These are phyloP conservation scores for Candida sithepensis DNA, from an alignment of 805 yeast genomes.

Conservation along the genomic window DNA sequence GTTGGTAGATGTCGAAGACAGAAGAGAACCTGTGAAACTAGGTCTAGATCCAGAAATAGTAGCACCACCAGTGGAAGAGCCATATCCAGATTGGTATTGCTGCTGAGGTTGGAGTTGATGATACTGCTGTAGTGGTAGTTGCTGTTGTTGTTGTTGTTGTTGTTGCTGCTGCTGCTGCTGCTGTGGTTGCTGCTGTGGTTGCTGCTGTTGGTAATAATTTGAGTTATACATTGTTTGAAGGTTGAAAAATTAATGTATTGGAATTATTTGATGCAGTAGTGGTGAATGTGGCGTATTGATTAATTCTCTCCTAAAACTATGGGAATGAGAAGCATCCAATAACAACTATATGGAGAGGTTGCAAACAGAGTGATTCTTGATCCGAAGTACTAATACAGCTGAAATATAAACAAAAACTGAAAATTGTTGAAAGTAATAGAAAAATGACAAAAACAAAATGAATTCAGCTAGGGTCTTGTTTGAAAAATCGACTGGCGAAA, in stretches of 20 bases:
- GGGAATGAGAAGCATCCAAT: not conserved
- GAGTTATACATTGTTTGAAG: constrained; percentile 11
- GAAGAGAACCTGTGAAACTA: constrained; percentile 1
- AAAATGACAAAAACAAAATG: not conserved
- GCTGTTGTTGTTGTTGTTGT: too few relatives aligned
- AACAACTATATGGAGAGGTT: too few relatives aligned
- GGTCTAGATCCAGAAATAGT: constrained; percentile 6
- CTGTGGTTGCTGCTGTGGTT: constrained; percentile 3
- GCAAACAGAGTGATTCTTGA: not conserved
- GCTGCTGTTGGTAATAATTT: constrained; percentile 7
- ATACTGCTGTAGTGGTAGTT: too few relatives aligned
- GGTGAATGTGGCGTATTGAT: too few relatives aligned
- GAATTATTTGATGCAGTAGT: too few relatives aligned
- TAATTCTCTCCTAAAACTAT: not conserved
- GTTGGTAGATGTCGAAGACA: constrained; percentile 6
- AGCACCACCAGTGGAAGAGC: not conserved
- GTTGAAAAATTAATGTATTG: not conserved
- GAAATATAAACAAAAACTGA: too few relatives aligned
- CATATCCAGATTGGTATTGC: constrained; percentile 9
- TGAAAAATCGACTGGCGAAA: not conserved
- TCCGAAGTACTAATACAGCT: too few relatives aligned
- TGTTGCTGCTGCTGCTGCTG: constrained; percentile 8
- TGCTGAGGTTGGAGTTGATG: constrained; percentile 7
- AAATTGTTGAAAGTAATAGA: too few relatives aligned
- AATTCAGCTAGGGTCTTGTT: not conserved